A percentile compares a stretch with the other conserved stretches of the same genome.
phyloP scores from a whole-genome alignment of 495 filamentous ascomycete genomes.

The Sordaria brevicollis region DNA sequence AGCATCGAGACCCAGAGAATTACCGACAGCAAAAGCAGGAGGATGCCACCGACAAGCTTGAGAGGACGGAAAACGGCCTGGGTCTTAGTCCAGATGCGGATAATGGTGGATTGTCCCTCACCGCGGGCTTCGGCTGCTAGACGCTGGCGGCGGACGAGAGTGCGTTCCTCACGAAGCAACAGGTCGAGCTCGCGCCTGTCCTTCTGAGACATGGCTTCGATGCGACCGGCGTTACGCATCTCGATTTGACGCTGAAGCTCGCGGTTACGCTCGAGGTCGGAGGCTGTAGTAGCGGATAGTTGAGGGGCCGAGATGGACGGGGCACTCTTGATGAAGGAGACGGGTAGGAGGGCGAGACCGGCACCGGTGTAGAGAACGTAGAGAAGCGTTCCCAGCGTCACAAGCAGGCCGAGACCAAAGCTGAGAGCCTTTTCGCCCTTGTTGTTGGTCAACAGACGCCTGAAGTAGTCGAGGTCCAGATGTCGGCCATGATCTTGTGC shows the following conservation, averaged over 20 bases:
- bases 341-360: slow-evolving; percentile 79
- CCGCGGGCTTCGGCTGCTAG: slow-evolving; percentile 72
- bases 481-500: slow-evolving; percentile 49
- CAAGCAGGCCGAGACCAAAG: slow-evolving; percentile 76
- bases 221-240: slow-evolving; percentile 67
- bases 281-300: slow-evolving; percentile 60
- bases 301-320: slow-evolving; percentile 70
- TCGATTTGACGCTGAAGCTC: slow-evolving; percentile 89
- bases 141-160: slow-evolving; percentile 79
- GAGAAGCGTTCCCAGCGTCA: slow-evolving; percentile 71
- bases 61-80: slow-evolving; percentile 70
- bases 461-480: slow-evolving; percentile 83
- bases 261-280: slow-evolving; percentile 73
- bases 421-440: slow-evolving; percentile 87
- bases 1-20: slow-evolving; percentile 86
- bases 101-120: slow-evolving; percentile 57
- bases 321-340: slow-evolving; percentile 81
- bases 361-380: slow-evolving; percentile 83
- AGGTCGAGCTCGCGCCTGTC: slow-evolving; percentile 82
- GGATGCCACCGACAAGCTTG: slow-evolving; percentile 73
- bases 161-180: slow-evolving; percentile 80
- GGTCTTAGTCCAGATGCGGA: slow-evolving; percentile 64
- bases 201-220: slow-evolving; percentile 65
- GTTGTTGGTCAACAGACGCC: slow-evolving; percentile 68
- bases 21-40: slow-evolving; percentile 60